These are phyloP conservation scores for Dioscorea dumetorum DNA, from an alignment of 106 monocot species.

Conservation along the genomic window DNA sequence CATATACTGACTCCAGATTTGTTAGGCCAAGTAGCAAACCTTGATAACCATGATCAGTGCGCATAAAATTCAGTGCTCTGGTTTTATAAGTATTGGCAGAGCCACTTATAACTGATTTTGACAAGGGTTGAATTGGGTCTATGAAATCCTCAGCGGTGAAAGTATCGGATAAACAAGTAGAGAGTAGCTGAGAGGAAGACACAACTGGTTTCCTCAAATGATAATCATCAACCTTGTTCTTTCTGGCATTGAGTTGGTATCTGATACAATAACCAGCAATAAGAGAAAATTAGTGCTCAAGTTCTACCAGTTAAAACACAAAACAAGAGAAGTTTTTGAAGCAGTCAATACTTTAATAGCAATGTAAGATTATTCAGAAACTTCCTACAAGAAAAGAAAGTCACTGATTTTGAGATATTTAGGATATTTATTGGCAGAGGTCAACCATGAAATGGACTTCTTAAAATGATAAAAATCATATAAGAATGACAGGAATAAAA, in stretches of 20 bases:
- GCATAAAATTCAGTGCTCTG: conserved; percentile 41
- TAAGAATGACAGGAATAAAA: too few relatives aligned
- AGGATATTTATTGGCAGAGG: too few relatives aligned
- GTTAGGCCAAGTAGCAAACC: conserved; percentile 28
- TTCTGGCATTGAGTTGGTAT: conserved; percentile 55
- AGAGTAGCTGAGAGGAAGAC: conserved; percentile 22
- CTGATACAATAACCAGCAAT: conserved; percentile 21
- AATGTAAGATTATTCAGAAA: too few relatives aligned
- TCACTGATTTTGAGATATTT: too few relatives aligned
- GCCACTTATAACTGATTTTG: conserved; percentile 61
- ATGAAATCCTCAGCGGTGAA: conserved; percentile 43
- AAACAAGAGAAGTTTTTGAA: too few relatives aligned
- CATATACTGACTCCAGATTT: not conserved
- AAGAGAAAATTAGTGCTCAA: not conserved
- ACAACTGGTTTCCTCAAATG: conserved; percentile 31
- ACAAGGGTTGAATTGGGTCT: conserved; percentile 44
- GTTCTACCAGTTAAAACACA: not conserved
- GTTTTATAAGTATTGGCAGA: conserved; percentile 55
- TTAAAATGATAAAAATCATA: too few relatives aligned
- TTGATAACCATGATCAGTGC: conserved; percentile 33
- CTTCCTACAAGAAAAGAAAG: too few relatives aligned
- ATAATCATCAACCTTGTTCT: conserved; percentile 49
- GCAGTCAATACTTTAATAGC: too few relatives aligned
- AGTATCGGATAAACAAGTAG: conserved; percentile 25
- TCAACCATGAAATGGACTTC: too few relatives aligned